phyloP scores from a whole-genome alignment of 1,284 basidiomycete species.

The Cystodermella granulosa region DNA sequence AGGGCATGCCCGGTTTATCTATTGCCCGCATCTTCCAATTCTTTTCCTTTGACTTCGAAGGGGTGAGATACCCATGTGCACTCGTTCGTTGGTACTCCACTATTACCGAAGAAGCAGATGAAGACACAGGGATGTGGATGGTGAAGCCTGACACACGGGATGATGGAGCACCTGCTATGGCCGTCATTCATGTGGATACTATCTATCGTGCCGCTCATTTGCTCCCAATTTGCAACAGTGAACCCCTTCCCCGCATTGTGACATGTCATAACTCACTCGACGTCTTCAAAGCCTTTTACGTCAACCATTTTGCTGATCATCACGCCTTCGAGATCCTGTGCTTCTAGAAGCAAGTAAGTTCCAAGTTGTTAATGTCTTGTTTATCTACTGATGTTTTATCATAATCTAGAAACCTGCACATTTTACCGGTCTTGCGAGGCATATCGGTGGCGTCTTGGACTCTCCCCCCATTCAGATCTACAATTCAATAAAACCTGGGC shows the following conservation, averaged over 20 bases:
- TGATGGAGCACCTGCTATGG: background rate
- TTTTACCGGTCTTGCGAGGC: too few relatives aligned
- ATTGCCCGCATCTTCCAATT: constrained; percentile 9
- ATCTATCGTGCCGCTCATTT: constrained; percentile 9
- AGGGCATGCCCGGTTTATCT: constrained; percentile 10
- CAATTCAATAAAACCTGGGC: too few relatives aligned
- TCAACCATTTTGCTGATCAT: constrained; percentile 9
- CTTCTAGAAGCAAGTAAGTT: too few relatives aligned
- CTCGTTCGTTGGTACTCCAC: constrained; percentile 12
- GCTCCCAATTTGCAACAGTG: background rate
- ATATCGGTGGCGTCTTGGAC: too few relatives aligned
- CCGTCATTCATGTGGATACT: constrained; percentile 7
- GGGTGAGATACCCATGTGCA: constrained; percentile 10
- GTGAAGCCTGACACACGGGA: constrained; percentile 5
- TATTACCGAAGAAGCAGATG: constrained; percentile 4
- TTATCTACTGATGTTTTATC: too few relatives aligned
- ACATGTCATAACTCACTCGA: background rate
- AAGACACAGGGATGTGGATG: constrained; percentile 13
- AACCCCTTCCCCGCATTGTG: constrained; percentile 1
- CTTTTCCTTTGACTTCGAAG: constrained; percentile 8
- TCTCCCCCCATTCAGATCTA: too few relatives aligned
- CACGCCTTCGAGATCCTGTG: too few relatives aligned
- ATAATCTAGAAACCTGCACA: too few relatives aligned
- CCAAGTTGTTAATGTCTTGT: too few relatives aligned
- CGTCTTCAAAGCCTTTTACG: background rate